Evolutionary conservation across 2,329 filamentous ascomycete species (phyloP), one percentile per base, ranked within the genome.

Genomic region (Cytospora piceicola): DNA sequence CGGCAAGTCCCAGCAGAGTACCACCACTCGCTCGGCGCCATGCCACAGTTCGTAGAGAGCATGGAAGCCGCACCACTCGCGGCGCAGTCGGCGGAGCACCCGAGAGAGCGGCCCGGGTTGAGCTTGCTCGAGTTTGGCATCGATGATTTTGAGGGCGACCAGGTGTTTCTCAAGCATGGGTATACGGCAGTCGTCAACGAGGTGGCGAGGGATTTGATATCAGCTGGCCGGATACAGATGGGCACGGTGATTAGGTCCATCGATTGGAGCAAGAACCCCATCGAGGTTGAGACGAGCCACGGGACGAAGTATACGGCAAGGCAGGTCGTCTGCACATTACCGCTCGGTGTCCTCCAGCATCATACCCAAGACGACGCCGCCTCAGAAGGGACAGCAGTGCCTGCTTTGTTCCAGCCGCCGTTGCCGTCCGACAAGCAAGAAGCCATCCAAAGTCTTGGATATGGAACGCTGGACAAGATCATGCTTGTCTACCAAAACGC

Each of bases 21-120:
- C 27, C 62, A 64, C 36, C 56, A 46, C 32, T 59, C 56, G 15
- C 17, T 64, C 46, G 32, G 55, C 34, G 56, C 46, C 24, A 59
- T 64, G 55, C 62, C 62, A 12, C 62, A 64, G 22, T 64, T 64
- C 20, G 17, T 64, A 34, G 62, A 64, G 34, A 54, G 24, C 36
- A 64, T 64, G 55, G 62, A 64, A 32, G 62, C 62, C 20, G 62
- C 62, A 5, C 62, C 62, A 27, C 56, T 64, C 24, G 62, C 62
- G 20, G 62, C 62, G 24, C 62, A 58, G 49, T 64, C 62, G 32
- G 62, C 62, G 9, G 62, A 64, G 46, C 30, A 54, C 17, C 20
- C 56, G 20, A 24, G 46, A 8, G 62, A 46, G 15, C 62, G 29
- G 27, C 55, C 30, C 12, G 62, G 62, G 17, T 53, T 64, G 62